Evolutionary conservation across 768 basidiomycete genomes (phyloP), one percentile per base, ranked within the genome.

Genomic region (Pholiota microspora): DNA sequence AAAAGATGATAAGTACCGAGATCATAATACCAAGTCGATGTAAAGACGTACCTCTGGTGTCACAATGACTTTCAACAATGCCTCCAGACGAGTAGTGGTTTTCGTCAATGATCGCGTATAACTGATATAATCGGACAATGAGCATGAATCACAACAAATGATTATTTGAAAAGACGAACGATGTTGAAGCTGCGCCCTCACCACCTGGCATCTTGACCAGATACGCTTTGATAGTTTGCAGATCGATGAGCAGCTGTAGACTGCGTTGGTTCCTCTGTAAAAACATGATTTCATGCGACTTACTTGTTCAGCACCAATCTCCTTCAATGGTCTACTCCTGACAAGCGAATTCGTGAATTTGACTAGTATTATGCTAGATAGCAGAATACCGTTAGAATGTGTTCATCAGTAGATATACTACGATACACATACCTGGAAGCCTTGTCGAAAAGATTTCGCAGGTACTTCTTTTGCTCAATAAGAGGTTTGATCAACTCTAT

Each of bases 271-370:
- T 27, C 3, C 29, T n/a, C n/a, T n/a, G 13, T 8, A 9, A 4
- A 9, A 24, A 10, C 35, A 36, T 32, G n/a, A 49, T 25, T n/a
- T n/a, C 34, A 42, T 8, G 0, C 23, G 7, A 21, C 51, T 16
- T 49, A 89, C 91, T 82, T 98, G 96, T 71, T 99, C 96, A 3
- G 96, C 96, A 5, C 96, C 95, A 29, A 90, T 89, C 69, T 96
- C 94, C 65, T 86, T 84, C 60, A 99, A 71, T 4, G 97, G 97
- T 36, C 94, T 77, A 67, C 94, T 95, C 69, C 86, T 86, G 16
- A 98, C 94, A 29, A 98, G 76, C 0, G 89, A 81, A 61, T 91
- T 89, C 0, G 93, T 97, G 63, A 98, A 98, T 54, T 90, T 89
- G 29, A 85, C 84, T 34, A 98, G 72, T 29, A 98, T 73, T 32